Base-by-base conservation (phyloP, 805 yeast species). In the Yarrowia sp. region DNA sequence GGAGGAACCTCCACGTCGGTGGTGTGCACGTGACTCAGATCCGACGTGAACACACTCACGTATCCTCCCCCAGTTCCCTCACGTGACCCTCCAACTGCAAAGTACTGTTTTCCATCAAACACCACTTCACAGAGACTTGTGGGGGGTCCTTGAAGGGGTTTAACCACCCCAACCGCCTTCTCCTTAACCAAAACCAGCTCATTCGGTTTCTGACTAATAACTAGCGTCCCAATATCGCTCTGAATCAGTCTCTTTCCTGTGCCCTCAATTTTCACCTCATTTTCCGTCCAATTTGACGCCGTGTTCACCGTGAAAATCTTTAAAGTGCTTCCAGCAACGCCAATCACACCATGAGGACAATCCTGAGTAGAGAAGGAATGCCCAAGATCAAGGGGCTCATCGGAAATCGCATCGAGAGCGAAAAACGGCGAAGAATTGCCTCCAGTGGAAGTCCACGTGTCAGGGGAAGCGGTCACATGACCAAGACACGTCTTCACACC, bases 341-440 rank as follows among this genome's bases (percentile, higher is more conserved):
- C 92, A 36, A 91, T 86, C 3, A 88, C 78, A 1, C 94, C 94
- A 63, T 82, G 81, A 5, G 65, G 65, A 68, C 84, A 80, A 70
- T 90, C 95, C 70, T 85, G 90, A 53, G 91, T 87, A 22, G 79
- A 79, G 73, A 91, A 87, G 0, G 86, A 79, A 10, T 85, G 78
- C 0, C 88, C 89, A 43, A 77, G 76, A 10, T 77, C 77, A 10
- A 80, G 70, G 11, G 73, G 49, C 49, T 80, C 56, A 3, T 56
- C 67, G 3, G 55, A 46, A 38, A 63, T 41, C 4, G 67, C 45
- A n/a, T 63, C 67, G 0, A 63, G 26, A 0, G 19, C 5, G 43
- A 59, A 59, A 59, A 59, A 59, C 14, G 65, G 65, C 19, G 65
- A 10, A 4, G 65, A 59, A 45, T 59, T 59, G 52, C 65, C 65